These are phyloP conservation scores for Candida pseudocylindracea DNA, from an alignment of 1,139 yeast genomes.

Conservation along the genomic window DNA sequence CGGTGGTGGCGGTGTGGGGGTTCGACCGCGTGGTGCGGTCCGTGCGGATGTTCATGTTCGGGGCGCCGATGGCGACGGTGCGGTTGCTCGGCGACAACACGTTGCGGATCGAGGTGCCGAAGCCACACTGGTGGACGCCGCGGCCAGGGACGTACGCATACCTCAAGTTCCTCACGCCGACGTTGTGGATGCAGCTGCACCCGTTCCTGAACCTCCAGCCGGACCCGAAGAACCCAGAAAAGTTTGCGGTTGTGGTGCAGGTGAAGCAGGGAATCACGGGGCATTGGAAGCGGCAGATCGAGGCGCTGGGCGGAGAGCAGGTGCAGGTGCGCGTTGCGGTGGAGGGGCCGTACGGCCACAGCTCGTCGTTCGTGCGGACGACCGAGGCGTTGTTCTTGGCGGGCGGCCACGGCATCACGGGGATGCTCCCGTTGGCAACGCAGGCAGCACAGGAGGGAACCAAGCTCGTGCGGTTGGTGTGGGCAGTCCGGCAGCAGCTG, in stretches of 20 bases:
- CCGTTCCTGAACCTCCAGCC: slow-evolving; percentile 31
- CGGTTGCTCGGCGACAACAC: slow-evolving; percentile 24
- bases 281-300: slow-evolving; percentile 6
- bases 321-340: slow-evolving; percentile 13
- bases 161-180: slow-evolving; percentile 7
- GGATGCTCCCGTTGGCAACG: no score
- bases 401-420: slow-evolving; percentile 18
- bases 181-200: slow-evolving; percentile 19
- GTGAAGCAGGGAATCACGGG: slow-evolving; percentile 17
- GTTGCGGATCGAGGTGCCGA: slow-evolving; percentile 12
- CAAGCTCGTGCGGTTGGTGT: no score
- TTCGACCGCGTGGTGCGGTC: slow-evolving; percentile 3
- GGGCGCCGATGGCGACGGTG: slow-evolving; percentile 18
- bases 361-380: neutral
- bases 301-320: slow-evolving; percentile 8
- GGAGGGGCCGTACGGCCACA: slow-evolving; percentile 22
- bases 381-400: neutral
- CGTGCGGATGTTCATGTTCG: slow-evolving; percentile 3
- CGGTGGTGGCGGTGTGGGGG: slow-evolving; percentile 2
- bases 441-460: no score
- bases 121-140: slow-evolving; percentile 8
- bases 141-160: slow-evolving; percentile 4
- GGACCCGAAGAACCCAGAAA: slow-evolving; percentile 9
- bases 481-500: no score
- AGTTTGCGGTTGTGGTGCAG: slow-evolving; percentile 17